Evolutionary conservation across 257 asterid genomes (phyloP).

Genomic region (Lantana camara): DNA sequence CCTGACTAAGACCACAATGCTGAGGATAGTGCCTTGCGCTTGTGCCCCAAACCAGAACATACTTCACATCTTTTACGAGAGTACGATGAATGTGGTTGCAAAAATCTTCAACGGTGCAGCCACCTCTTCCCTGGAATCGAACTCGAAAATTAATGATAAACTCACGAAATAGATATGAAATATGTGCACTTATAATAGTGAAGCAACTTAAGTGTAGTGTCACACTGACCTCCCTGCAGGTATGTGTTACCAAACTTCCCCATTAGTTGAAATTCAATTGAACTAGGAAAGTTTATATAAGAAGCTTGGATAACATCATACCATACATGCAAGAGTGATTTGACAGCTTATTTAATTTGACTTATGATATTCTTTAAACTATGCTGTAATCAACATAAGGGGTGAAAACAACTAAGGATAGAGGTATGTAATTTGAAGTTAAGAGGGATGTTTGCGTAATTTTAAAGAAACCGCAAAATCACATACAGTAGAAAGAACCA

Average conservation of each 20-base stretch:
- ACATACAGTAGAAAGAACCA: conserved; percentile 92
- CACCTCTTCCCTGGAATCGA: conserved; percentile 90
- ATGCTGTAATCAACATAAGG: too few relatives aligned
- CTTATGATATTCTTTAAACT: too few relatives aligned
- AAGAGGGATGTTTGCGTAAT: too few relatives aligned
- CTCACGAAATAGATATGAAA: background rate
- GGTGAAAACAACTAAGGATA: too few relatives aligned
- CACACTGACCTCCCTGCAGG: too few relatives aligned
- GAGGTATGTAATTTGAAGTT: too few relatives aligned
- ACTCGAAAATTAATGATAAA: background rate
- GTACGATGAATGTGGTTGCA: conserved; percentile 96
- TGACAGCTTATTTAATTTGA: too few relatives aligned
- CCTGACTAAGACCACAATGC: conserved; percentile 88
- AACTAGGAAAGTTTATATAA: too few relatives aligned
- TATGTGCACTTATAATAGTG: background rate
- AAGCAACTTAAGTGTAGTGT: background rate
- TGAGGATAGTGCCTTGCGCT: conserved; percentile 98
- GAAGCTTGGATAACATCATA: too few relatives aligned
- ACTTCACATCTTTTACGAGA: conserved; percentile 93
- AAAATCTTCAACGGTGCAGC: conserved; percentile 93
- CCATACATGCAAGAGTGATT: too few relatives aligned
- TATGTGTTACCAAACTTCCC: too few relatives aligned
- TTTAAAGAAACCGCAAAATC: conserved; percentile 9
- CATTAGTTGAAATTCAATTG: too few relatives aligned
- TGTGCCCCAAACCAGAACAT: conserved; percentile 90